A percentile compares a stretch with the other conserved stretches of the same genome.
Conservation (phyloP, 2,329 filamentous ascomycete genomes). For the Cadophora luteo-olivacea region DNA sequence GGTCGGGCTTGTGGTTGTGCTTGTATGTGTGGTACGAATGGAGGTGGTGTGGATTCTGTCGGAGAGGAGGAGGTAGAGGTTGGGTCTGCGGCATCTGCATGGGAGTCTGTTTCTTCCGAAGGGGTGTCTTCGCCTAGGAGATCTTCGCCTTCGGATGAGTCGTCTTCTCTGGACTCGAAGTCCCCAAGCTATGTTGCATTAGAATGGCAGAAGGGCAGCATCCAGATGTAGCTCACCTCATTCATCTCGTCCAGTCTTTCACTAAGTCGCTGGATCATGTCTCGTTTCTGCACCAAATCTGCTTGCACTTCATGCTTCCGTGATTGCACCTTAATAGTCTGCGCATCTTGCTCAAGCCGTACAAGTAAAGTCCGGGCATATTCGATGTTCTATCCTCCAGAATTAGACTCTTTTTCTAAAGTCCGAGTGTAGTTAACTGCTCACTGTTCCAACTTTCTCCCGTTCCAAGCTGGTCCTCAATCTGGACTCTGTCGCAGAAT, state of each 20-base stretch:
- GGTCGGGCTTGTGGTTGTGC: conserved; percentile 3
- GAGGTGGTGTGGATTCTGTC: conserved; percentile 22
- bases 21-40: conserved; percentile 9
- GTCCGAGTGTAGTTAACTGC: conserved; percentile 2
- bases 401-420: neutral
- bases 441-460: conserved; percentile 60
- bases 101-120: conserved; percentile 47
- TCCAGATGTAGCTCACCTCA: conserved; percentile 53
- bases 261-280: conserved; percentile 68
- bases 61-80: conserved; percentile 29
- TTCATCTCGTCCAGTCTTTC: conserved; percentile 73
- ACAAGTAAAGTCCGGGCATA: conserved; percentile 73
- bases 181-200: conserved; percentile 31
- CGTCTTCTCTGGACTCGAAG: conserved; percentile 37
- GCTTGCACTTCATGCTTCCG: conserved; percentile 66
- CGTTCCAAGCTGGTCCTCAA: conserved; percentile 70
- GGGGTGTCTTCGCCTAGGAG: conserved; percentile 60
- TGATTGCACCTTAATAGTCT: conserved; percentile 61
- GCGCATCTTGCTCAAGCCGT: conserved; percentile 72
- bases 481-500: conserved; percentile 62
- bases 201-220: conserved; percentile 10
- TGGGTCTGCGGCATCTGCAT: conserved; percentile 26
- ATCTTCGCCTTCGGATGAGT: conserved; percentile 60
- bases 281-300: conserved; percentile 69
- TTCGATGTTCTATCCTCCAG: conserved; percentile 65